Evolutionary conservation across 1,284 basidiomycete species (phyloP).

Genomic region (Ustilago loliicola): DNA sequence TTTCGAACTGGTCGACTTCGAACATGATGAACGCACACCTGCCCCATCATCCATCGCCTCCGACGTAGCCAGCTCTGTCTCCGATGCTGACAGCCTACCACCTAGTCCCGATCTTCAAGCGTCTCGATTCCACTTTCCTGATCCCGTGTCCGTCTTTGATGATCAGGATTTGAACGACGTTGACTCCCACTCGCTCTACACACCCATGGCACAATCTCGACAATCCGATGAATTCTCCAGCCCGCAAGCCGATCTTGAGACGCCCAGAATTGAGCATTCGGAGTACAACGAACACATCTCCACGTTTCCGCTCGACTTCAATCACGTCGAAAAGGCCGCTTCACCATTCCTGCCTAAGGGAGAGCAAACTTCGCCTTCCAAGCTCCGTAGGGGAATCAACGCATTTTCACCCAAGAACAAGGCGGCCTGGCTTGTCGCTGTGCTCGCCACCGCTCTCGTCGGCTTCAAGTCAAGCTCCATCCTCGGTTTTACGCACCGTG

Average conservation of each 20-base stretch:
- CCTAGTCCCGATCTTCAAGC: constrained; percentile 33
- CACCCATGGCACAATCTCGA: constrained; percentile 15
- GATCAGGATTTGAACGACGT: constrained; percentile 12
- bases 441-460: constrained; percentile 28
- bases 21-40: constrained; percentile 19
- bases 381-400: constrained; percentile 1
- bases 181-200: constrained; percentile 31
- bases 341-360: background rate
- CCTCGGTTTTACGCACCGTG: background rate
- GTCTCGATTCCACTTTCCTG: constrained; percentile 41
- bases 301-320: constrained; percentile 4
- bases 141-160: constrained; percentile 31
- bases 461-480: constrained; percentile 25
- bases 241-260: background rate
- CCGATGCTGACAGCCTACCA: constrained; percentile 13
- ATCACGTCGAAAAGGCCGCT: constrained; percentile 20
- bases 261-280: background rate
- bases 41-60: constrained; percentile 27
- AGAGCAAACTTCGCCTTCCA: constrained; percentile 1
- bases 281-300: background rate
- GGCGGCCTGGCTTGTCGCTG: constrained; percentile 27
- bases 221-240: background rate
- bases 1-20: constrained; percentile 38
- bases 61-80: constrained; percentile 21
- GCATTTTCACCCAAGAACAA: constrained; percentile 16